Evolutionary conservation across 2,329 filamentous ascomycete species (phyloP).

Genomic region (Allantophomopsis lycopodina): DNA sequence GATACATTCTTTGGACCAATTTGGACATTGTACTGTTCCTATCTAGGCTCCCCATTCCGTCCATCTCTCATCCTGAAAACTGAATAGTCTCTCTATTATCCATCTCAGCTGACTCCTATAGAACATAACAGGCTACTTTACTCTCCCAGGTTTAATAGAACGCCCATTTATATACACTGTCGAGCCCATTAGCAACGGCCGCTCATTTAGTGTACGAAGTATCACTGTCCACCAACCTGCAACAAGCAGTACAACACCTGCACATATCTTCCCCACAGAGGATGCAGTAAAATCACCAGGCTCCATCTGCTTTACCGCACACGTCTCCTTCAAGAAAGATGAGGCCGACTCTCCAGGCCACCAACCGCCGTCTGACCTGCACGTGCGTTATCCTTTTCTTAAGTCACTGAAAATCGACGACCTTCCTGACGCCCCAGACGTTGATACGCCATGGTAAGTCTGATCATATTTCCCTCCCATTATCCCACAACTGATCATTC

Average conservation of each 20-base stretch:
- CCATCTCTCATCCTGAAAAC: too few species aligned
- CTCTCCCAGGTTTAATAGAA: constrained; percentile 28
- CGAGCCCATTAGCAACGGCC: constrained; percentile 26
- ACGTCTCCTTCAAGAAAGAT: constrained; percentile 34
- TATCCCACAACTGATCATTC: neutral
- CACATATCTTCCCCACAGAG: neutral
- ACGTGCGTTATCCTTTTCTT: constrained; percentile 5
- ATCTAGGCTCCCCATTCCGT: too few species aligned
- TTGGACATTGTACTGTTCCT: too few species aligned
- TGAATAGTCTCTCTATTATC: too few species aligned
- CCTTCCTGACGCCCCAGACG: constrained; percentile 3
- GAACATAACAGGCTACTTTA: constrained; percentile 29
- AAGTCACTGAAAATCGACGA: constrained; percentile 1
- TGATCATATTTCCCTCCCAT: neutral
- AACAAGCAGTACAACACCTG: constrained; percentile 20
- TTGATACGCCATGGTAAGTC: constrained; percentile 11
- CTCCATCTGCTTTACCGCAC: constrained; percentile 32
- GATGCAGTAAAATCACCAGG: constrained; percentile 12
- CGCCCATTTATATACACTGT: constrained; percentile 40
- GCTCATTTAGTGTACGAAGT: constrained; percentile 32
- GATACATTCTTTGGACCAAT: too few species aligned
- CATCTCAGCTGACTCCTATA: too few species aligned
- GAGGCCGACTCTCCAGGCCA: constrained; percentile 2
- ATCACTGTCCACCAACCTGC: constrained; percentile 34
- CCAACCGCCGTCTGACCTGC: constrained; percentile 2